Evolutionary conservation across 2,329 filamentous ascomycete genomes (phyloP).

Genomic region (Westerdykella ornata): DNA sequence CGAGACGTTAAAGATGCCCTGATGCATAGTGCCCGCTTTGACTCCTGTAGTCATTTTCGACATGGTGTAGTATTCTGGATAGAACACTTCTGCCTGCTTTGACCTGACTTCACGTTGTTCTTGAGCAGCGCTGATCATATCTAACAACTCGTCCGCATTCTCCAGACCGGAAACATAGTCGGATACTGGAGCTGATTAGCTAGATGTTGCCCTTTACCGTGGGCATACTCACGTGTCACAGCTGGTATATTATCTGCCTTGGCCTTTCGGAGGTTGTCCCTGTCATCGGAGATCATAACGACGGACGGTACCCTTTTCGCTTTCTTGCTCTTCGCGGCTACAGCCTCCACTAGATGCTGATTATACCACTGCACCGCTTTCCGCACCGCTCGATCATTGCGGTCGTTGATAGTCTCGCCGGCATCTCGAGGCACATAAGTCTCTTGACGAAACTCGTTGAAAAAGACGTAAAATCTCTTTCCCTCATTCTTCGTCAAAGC

Average conservation of each 20-base stretch:
- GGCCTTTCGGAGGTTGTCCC: constrained; percentile 76
- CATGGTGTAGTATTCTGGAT: constrained; percentile 80
- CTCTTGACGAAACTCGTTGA: constrained; percentile 94
- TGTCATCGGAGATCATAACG: constrained; percentile 92
- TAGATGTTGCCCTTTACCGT: not conserved
- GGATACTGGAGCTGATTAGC: constrained; percentile 29
- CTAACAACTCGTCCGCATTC: constrained; percentile 75
- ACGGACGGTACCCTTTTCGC: constrained; percentile 61
- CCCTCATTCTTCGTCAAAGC: constrained; percentile 89
- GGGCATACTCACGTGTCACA: constrained; percentile 43
- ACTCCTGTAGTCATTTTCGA: constrained; percentile 93
- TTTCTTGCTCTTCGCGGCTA: constrained; percentile 48
- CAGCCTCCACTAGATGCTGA: constrained; percentile 64
- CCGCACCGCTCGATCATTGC: constrained; percentile 88
- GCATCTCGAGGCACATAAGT: constrained; percentile 70
- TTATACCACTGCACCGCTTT: constrained; percentile 85
- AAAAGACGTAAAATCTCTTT: constrained; percentile 97
- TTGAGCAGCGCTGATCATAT: constrained; percentile 82
- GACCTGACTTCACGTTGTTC: constrained; percentile 60
- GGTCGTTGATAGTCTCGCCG: constrained; percentile 88
- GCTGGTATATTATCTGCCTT: constrained; percentile 67
- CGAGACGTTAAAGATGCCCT: constrained; percentile 92
- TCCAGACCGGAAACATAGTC: constrained; percentile 81
- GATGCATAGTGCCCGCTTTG: constrained; percentile 81
- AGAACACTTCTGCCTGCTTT: constrained; percentile 66